Base-by-base conservation (phyloP, 2,329 filamentous ascomycete genomes). In the Pseudopithomyces maydicus region DNA sequence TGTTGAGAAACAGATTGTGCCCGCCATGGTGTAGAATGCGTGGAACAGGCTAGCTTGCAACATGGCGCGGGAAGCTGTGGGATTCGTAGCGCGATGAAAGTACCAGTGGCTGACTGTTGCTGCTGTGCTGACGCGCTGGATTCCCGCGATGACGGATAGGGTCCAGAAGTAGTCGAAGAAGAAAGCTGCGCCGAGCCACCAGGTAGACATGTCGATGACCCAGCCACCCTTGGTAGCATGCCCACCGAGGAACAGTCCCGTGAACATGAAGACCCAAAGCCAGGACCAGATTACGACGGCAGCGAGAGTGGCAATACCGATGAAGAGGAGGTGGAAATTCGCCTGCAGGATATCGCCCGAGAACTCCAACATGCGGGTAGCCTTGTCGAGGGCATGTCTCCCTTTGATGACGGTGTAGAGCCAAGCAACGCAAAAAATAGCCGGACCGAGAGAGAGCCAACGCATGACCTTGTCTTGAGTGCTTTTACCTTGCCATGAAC, bases 81-180 rank as follows among this genome's bases (percentile, higher is more conserved):
- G 92, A 11, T 88, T 85, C 4, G 88, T 87, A 67, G 96, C 90
- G 61, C 95, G 91, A 76, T 98, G 94, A 76, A 98, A 99, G 77
- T 99, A 99, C 95, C 95, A 99, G 76, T 99, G 95, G 39, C 92
- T 96, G 22, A 98, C 94, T 0, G 94, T 97, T 11, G 95, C 95
- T 22, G 92, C 94, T 14, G 94, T 97, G 15, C 93, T 95, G 20
- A 91, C 89, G 56, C 95, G 88, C 74, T 99, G 94, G 20, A 98
- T 85, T 17, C 92, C 92, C 55, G 92, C 89, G 72, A 96, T 88
- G 55, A 98, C 86, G 2, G 90, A 90, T 41, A 97, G 81, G 0
- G 92, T 95, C 95, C 95, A 99, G 65, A 98, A 88, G 76, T 97
- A 98, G 80, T 97, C 90, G 57, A 98, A 80, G 64, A 97, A 86